phyloP scores from a whole-genome alignment of 208 protist genomes.

The Kentomonas sorsogonicus region DNA sequence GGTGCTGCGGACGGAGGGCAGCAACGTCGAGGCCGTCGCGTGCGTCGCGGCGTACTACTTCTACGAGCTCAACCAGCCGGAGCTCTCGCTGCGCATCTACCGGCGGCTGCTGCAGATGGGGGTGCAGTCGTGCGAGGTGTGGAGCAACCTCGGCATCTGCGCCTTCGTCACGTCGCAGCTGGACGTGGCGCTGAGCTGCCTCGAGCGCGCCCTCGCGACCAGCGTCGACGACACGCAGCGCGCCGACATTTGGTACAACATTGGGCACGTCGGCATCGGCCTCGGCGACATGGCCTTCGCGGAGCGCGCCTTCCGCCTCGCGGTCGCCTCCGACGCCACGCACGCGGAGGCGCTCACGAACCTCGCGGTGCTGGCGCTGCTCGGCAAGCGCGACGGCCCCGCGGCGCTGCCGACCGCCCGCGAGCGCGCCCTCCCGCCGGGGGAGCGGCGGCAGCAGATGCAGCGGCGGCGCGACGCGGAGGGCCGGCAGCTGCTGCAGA shows the following conservation, averaged over 20 bases:
- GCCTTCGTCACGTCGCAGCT: slow-evolving; percentile 92
- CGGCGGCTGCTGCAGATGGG: slow-evolving; percentile 94
- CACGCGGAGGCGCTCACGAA: slow-evolving; percentile 94
- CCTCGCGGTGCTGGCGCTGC: slow-evolving; percentile 87
- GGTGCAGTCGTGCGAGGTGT: slow-evolving; percentile 87
- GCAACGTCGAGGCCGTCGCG: slow-evolving; percentile 92
- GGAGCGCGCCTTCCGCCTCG: slow-evolving; percentile 90
- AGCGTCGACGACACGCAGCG: slow-evolving; percentile 58
- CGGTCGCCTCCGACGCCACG: slow-evolving; percentile 74
- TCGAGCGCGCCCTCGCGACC: slow-evolving; percentile 80
- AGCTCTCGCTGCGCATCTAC: slow-evolving; percentile 92
- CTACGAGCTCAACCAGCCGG: slow-evolving; percentile 92
- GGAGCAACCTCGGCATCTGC: slow-evolving; percentile 94
- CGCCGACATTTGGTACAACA: slow-evolving; percentile 95
- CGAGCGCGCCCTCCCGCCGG: slow-evolving; percentile 1
- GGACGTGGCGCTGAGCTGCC: slow-evolving; percentile 91
- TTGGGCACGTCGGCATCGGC: slow-evolving; percentile 91
- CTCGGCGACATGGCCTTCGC: slow-evolving; percentile 89
- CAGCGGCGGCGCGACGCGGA: too few species aligned
- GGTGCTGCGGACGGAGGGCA: slow-evolving; percentile 83
- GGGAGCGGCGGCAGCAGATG: slow-evolving; percentile 25
- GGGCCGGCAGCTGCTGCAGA: slow-evolving; percentile 60
- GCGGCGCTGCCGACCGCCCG: slow-evolving; percentile 29
- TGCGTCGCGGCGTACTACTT: slow-evolving; percentile 93
- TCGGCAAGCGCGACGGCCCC: slow-evolving; percentile 19